phyloP scores from a whole-genome alignment of 2,329 filamentous ascomycete genomes.

The Aphanocladium album region DNA sequence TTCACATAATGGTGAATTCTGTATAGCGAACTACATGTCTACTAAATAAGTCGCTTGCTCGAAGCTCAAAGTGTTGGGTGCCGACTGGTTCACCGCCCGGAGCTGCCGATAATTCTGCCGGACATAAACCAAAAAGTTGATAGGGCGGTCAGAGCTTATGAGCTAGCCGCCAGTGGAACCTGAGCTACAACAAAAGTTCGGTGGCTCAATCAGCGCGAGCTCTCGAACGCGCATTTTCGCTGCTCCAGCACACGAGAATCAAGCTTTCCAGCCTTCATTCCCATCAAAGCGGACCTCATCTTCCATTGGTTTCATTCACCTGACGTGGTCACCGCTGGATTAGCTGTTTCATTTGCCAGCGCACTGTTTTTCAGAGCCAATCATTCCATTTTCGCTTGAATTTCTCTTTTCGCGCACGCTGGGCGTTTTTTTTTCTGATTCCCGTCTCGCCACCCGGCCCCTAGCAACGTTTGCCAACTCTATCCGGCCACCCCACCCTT shows the following conservation, averaged over 20 bases:
- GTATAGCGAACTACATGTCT: not conserved
- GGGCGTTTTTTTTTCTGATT: not conserved
- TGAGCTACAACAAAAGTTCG: not conserved
- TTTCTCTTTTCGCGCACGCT: not conserved
- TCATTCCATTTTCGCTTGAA: slow-evolving; percentile 1
- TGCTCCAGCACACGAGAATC: not conserved
- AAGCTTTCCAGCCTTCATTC: slow-evolving; percentile 7
- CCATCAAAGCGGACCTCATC: slow-evolving; percentile 5
- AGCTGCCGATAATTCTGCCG: not conserved
- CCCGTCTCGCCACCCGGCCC: not conserved
- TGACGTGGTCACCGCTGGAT: not conserved
- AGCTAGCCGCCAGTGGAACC: not conserved
- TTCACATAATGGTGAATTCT: too few species aligned
- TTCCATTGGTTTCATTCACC: not conserved
- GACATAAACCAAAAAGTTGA: slow-evolving; percentile 4
- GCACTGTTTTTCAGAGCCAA: not conserved
- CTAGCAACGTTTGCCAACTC: not conserved
- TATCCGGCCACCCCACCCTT: not conserved
- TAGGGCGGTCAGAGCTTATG: slow-evolving; percentile 4
- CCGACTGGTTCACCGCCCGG: slow-evolving; percentile 1
- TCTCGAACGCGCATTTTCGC: slow-evolving; percentile 4
- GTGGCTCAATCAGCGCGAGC: not conserved
- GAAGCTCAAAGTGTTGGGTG: too few species aligned
- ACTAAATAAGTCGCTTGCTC: not conserved
- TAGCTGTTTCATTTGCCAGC: not conserved